Base-by-base conservation (phyloP, 495 filamentous ascomycete species). In the Thermochaetoides thermophila region DNA sequence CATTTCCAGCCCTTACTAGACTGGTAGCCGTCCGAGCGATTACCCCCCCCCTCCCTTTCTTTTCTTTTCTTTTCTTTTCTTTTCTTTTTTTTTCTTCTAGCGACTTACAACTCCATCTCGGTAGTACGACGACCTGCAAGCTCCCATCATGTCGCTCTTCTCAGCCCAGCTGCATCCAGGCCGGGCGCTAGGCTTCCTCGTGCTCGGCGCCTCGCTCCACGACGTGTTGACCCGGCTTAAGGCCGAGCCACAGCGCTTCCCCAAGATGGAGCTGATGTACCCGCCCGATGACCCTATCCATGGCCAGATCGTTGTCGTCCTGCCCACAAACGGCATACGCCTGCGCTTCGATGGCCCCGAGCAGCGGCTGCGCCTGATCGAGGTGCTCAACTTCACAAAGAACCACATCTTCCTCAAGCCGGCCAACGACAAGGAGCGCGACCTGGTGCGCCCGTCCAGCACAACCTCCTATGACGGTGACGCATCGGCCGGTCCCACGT, bases 311-410 rank as follows among this genome's bases (percentile, higher is more conserved):
- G 51, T 80, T 21, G 48, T 97, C 18, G 66, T 62, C 23, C 71
- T 95, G 8, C 81, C 84, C 7, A 66, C 68, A 5, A 95, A 95
- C 55, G 89, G 89, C 13, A 45, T 97, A 17, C 81, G 87, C 9
- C 59, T 96, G 30, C 82, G 80, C 17, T 97, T 97, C 45, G 89
- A 97, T 49, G 89, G 87, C 0, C 76, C 84, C 3, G 84, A 94
- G 45, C 89, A 97, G 57, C 71, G 86, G 26, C 63, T 97, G 11
- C 78, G 89, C 1, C 55, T 97, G 31, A 82, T 97, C 47, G 89
- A 97, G 53, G 68, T 95, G 13, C 56, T 82, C 14, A 84, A 96
- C 49, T 96, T 97, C 41, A 73, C 78, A n/a, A 87, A 84, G 50
- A 80, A 71, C 22, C 69, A 72, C 20, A 69, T 95, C 26, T 71